phyloP scores from a whole-genome alignment of 805 yeast species.

The Lipomyces kockii region DNA sequence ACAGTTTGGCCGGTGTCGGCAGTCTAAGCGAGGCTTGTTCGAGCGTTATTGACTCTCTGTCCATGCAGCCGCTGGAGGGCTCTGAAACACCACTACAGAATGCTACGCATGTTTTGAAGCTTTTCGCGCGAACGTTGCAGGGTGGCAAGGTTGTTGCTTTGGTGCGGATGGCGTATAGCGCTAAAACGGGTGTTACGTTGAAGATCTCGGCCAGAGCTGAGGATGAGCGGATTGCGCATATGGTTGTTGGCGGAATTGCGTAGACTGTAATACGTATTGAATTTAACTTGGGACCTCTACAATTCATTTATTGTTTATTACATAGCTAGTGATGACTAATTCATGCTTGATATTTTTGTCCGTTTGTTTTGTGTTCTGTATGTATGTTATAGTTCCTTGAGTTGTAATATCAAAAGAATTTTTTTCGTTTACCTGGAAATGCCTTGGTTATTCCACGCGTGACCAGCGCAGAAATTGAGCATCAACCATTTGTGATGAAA shows the following conservation, averaged over 20 bases:
- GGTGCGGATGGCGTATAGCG: conserved; percentile 51
- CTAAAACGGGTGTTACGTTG: conserved; percentile 53
- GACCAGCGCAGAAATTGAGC: too few relatives aligned
- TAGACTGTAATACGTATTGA: conserved; percentile 33
- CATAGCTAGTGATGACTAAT: not conserved
- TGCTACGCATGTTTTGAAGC: conserved; percentile 69
- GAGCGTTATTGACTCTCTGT: conserved; percentile 57
- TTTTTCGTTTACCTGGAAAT: not conserved
- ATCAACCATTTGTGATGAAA: too few relatives aligned
- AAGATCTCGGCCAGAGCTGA: conserved; percentile 53
- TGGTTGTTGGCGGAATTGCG: conserved; percentile 58
- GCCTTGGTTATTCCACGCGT: not conserved
- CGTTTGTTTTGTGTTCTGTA: conserved; percentile 5
- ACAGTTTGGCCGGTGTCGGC: conserved; percentile 59
- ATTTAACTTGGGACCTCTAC: not conserved
- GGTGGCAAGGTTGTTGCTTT: conserved; percentile 54
- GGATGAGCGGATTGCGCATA: conserved; percentile 52
- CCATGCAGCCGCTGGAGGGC: conserved; percentile 75
- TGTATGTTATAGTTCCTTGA: conserved; percentile 12
- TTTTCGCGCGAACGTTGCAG: conserved; percentile 72
- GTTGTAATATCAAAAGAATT: not conserved
- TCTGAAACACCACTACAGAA: conserved; percentile 63
- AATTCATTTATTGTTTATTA: not conserved
- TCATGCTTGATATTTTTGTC: not conserved
- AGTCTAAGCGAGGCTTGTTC: conserved; percentile 60